Conservation (phyloP, 1,139 yeast species). For the Magnusiomyces suaveolens region DNA sequence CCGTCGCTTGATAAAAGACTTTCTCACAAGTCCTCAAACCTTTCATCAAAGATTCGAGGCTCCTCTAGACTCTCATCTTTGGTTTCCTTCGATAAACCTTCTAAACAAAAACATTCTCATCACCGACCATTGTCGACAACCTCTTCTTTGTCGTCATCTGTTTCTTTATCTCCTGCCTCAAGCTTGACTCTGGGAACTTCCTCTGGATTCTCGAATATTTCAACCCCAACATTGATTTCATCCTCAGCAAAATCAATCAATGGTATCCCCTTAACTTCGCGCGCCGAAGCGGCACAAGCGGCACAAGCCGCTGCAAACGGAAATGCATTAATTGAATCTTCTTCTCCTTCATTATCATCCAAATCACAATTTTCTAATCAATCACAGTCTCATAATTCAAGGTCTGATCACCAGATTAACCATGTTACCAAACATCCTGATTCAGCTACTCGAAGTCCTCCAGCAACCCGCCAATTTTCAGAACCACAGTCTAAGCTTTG, state of each 20-base stretch:
- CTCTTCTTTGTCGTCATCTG: conserved; percentile 20
- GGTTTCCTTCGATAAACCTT: not conserved
- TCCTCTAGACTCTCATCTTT: not conserved
- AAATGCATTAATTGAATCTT: not conserved
- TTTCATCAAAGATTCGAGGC: conserved; percentile 5
- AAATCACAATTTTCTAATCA: not conserved
- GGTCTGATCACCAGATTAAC: not conserved
- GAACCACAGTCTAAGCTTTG: not conserved
- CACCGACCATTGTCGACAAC: conserved; percentile 8
- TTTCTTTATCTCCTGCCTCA: not conserved
- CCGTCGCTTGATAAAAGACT: conserved; percentile 4
- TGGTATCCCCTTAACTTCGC: not conserved
- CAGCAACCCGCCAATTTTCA: not conserved
- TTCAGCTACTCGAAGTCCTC: not conserved
- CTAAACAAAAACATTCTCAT: not conserved
- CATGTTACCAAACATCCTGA: not conserved
- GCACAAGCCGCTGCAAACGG: not conserved
- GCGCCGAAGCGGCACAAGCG: not conserved
- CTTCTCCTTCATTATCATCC: not conserved
- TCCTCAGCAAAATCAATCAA: not conserved
- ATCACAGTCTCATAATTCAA: not conserved
- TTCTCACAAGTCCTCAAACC: conserved; percentile 7
- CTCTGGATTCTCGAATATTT: not conserved
- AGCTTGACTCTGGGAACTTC: not conserved
- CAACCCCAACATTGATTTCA: not conserved